Evolutionary conservation across 805 yeast species (phyloP).

Genomic region (Starmerella khaoyaiensis): DNA sequence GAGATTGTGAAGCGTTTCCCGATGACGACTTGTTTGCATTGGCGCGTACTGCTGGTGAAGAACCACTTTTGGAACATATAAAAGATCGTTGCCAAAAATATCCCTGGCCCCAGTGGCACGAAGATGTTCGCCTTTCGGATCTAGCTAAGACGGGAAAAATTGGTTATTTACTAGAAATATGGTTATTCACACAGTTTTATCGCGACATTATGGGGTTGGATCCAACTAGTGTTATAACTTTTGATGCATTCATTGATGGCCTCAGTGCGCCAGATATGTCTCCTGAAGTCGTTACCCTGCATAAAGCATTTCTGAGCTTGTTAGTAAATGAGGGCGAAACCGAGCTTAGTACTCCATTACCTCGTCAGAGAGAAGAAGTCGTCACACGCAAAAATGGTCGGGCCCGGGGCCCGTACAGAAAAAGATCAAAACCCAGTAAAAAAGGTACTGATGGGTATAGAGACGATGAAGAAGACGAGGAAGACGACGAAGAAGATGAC

Average conservation of each 20-base stretch:
- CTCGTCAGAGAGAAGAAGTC: slow-evolving; percentile 27
- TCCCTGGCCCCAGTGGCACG: slow-evolving; percentile 21
- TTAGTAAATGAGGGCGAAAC: slow-evolving; percentile 37
- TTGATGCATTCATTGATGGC: slow-evolving; percentile 60
- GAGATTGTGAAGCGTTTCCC: neutral
- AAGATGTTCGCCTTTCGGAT: slow-evolving; percentile 9
- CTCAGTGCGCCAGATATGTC: slow-evolving; percentile 27
- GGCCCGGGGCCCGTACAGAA: too few species aligned
- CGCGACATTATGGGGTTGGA: slow-evolving; percentile 52
- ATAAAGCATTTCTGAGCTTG: slow-evolving; percentile 49
- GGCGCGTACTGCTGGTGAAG: slow-evolving; percentile 10
- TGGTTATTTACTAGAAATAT: slow-evolving; percentile 39
- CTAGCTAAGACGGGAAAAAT: slow-evolving; percentile 11
- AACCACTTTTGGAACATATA: slow-evolving; percentile 4
- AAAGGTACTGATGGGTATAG: slow-evolving; percentile 19
- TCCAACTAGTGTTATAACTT: slow-evolving; percentile 40
- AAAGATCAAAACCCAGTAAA: neutral
- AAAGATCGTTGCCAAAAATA: slow-evolving; percentile 4
- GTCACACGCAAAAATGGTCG: neutral
- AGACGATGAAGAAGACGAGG: slow-evolving; percentile 11
- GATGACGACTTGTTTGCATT: slow-evolving; percentile 15
- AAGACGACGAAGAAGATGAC: slow-evolving; percentile 25
- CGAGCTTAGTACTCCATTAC: slow-evolving; percentile 27
- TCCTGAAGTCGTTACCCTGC: slow-evolving; percentile 48
- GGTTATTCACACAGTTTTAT: slow-evolving; percentile 66